A percentile compares a stretch with the other conserved stretches of the same genome.
Conservation (phyloP, 345 rosid genomes). For the Lepidium sativum region DNA sequence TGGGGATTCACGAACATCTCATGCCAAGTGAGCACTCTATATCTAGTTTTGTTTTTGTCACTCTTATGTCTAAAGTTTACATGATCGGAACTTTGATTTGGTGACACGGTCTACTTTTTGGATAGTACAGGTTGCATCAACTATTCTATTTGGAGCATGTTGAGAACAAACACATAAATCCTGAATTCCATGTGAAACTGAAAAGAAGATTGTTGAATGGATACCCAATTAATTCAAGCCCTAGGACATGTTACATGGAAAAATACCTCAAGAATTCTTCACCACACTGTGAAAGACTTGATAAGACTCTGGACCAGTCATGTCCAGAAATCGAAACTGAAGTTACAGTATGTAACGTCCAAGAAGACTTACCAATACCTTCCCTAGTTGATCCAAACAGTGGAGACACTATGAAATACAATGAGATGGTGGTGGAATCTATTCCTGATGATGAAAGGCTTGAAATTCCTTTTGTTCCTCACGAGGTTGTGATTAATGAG, state of each 20-base stretch:
- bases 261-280: slow-evolving; percentile 40
- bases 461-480: neutral
- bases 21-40: slow-evolving; percentile 60
- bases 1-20: slow-evolving; percentile 44
- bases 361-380: slow-evolving; percentile 1
- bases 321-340: neutral
- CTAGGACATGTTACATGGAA: slow-evolving; percentile 74
- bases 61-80: neutral
- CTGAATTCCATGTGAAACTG: slow-evolving; percentile 62
- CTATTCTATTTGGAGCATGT: slow-evolving; percentile 66
- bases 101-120: slow-evolving; percentile 22
- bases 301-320: slow-evolving; percentile 4
- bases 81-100: slow-evolving; percentile 3
- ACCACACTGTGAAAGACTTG: slow-evolving; percentile 2
- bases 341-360: slow-evolving; percentile 3
- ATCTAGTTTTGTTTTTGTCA: neutral
- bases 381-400: neutral
- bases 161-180: slow-evolving; percentile 50
- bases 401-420: neutral
- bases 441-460: neutral
- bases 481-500: neutral
- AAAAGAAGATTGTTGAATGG: slow-evolving; percentile 70
- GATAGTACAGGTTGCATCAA: slow-evolving; percentile 70
- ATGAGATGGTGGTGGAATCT: slow-evolving; percentile 1
- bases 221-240: slow-evolving; percentile 41